Evolutionary conservation across 2,329 filamentous ascomycete species (phyloP).

Genomic region (Whalleya microplaca): DNA sequence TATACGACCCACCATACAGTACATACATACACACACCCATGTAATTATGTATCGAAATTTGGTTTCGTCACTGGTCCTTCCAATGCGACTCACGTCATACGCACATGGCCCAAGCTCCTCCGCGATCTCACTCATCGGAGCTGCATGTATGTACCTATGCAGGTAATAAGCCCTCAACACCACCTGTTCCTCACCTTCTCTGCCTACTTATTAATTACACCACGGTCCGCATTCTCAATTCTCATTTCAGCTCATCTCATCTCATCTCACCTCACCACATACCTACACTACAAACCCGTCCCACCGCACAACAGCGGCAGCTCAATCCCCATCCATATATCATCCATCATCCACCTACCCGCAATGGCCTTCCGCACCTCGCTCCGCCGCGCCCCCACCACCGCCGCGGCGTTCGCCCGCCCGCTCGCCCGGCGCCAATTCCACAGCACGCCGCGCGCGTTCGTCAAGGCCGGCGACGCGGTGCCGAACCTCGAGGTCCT

Average conservation of each 20-base stretch:
- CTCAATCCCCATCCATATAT: not conserved
- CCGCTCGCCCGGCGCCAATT: constrained; percentile 50
- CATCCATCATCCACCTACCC: not conserved
- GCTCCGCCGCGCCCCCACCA: constrained; percentile 22
- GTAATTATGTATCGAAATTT: not conserved
- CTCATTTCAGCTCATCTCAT: too few relatives aligned
- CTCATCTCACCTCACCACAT: too few relatives aligned
- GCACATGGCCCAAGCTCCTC: not conserved
- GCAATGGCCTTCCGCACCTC: constrained; percentile 35
- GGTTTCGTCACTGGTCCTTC: not conserved
- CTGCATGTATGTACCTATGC: too few relatives aligned
- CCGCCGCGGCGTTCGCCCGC: constrained; percentile 34
- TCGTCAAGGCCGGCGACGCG: constrained; percentile 77
- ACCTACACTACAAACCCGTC: too few relatives aligned
- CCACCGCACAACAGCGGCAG: too few relatives aligned
- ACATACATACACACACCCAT: not conserved
- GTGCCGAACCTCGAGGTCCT: constrained; percentile 79
- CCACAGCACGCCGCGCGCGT: constrained; percentile 63
- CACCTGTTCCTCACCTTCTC: too few relatives aligned
- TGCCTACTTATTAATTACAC: too few relatives aligned
- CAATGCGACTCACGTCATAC: not conserved
- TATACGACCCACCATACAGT: too few relatives aligned
- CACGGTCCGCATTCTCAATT: too few relatives aligned
- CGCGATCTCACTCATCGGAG: not conserved
- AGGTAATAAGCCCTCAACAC: too few relatives aligned